Percentiles rank a stretch among this genome's conserved stretches.
Conservation (phyloP, 441 rosid species). For the Euphorbia schlechtendalii region DNA sequence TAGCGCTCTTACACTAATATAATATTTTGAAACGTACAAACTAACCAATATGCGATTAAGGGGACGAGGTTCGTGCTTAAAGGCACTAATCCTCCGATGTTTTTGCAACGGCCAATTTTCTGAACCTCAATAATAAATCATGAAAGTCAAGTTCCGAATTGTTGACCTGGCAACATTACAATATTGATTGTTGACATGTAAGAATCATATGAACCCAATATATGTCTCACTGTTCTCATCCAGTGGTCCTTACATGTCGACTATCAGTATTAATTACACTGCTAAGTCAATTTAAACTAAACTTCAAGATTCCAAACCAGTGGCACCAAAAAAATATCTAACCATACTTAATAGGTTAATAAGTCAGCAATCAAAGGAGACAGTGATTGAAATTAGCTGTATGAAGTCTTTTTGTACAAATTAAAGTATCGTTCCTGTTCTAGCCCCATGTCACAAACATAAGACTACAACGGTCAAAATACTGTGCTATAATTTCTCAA, state of each 20-base stretch:
- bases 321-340: no score
- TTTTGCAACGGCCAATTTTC: neutral
- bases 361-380: no score
- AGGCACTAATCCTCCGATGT: neutral
- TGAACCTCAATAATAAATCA: neutral
- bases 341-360: no score
- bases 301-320: neutral
- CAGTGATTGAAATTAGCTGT: no score
- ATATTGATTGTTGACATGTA: neutral
- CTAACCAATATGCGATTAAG: neutral
- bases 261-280: neutral
- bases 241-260: neutral
- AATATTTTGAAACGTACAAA: no score
- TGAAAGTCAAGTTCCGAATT: neutral
- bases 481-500: no score
- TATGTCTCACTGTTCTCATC: neutral
- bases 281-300: neutral
- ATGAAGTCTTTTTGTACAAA: no score
- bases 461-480: no score
- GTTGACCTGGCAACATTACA: neutral
- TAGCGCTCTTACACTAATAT: no score
- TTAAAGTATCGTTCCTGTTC: no score
- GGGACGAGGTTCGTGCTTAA: neutral
- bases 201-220: neutral
- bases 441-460: no score